Percentiles rank a stretch among this genome's conserved stretches.
These are phyloP conservation scores for Wickerhamomyces hampshirensis DNA, from an alignment of 805 yeast genomes.

Conservation along the genomic window DNA sequence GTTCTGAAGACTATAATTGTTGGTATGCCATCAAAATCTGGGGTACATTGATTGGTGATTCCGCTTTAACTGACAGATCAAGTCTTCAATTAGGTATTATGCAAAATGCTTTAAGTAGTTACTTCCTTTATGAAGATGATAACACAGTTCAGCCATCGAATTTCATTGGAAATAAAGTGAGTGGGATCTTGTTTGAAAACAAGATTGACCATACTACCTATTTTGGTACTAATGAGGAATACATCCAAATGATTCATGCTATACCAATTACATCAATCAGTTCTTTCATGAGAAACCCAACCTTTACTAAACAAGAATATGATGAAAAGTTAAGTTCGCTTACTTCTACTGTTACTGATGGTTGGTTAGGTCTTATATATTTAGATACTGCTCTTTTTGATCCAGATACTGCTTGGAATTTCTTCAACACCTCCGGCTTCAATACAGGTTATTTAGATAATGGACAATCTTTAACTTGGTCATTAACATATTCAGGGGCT, in stretches of 20 bases:
- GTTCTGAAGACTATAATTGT: slow-evolving; percentile 71
- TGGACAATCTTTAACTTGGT: slow-evolving; percentile 88
- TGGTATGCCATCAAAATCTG: slow-evolving; percentile 64
- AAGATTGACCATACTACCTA: slow-evolving; percentile 71
- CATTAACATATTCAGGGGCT: slow-evolving; percentile 65
- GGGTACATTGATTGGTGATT: slow-evolving; percentile 52
- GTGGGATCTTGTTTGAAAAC: slow-evolving; percentile 72
- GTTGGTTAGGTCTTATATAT: slow-evolving; percentile 72
- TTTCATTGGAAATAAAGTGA: slow-evolving; percentile 59
- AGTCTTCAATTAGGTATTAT: slow-evolving; percentile 57
- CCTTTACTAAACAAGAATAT: slow-evolving; percentile 64
- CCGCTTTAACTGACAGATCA: slow-evolving; percentile 47
- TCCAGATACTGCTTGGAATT: slow-evolving; percentile 57
- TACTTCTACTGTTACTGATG: slow-evolving; percentile 48
- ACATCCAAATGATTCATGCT: slow-evolving; percentile 77
- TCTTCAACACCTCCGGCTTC: slow-evolving; percentile 55
- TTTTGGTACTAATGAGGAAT: slow-evolving; percentile 68
- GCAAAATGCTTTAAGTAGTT: slow-evolving; percentile 46
- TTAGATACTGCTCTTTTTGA: slow-evolving; percentile 72
- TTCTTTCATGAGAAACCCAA: slow-evolving; percentile 49
- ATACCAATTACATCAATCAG: slow-evolving; percentile 68
- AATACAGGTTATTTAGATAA: slow-evolving; percentile 57
- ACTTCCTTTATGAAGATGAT: slow-evolving; percentile 49
- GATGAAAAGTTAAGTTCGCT: slow-evolving; percentile 40
- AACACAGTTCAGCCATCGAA: slow-evolving; percentile 52